phyloP scores from a whole-genome alignment of 2,329 filamentous ascomycete genomes.

The Cladosporium sp. region DNA sequence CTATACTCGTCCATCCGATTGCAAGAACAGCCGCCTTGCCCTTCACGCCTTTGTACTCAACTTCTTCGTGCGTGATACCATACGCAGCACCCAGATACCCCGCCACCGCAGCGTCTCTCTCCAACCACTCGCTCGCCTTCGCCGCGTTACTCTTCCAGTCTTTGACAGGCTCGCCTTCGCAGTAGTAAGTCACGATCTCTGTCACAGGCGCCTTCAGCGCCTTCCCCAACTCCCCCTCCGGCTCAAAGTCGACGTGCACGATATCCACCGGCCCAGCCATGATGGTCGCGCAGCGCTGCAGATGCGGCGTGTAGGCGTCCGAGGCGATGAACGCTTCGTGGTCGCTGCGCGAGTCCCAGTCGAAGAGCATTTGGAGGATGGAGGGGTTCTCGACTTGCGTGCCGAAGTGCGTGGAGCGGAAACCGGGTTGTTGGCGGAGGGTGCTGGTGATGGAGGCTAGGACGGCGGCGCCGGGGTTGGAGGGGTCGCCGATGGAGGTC shows the following conservation, averaged over 20 bases:
- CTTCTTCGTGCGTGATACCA: constrained; percentile 31
- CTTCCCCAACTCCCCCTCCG: constrained; percentile 20
- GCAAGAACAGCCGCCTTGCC: constrained; percentile 46
- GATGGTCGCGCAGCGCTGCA: constrained; percentile 34
- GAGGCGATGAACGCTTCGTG: constrained; percentile 45
- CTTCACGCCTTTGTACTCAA: constrained; percentile 37
- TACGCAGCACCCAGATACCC: constrained; percentile 26
- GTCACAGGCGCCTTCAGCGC: constrained; percentile 47
- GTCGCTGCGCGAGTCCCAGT: constrained; percentile 43
- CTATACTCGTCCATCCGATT: constrained; percentile 55
- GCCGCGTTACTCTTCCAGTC: constrained; percentile 37
- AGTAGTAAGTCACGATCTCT: constrained; percentile 50
- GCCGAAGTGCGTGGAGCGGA: constrained; percentile 40
- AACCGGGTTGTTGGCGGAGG: constrained; percentile 41
- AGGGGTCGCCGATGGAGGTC: constrained; percentile 35
- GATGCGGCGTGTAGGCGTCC: constrained; percentile 42
- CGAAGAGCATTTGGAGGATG: constrained; percentile 41
- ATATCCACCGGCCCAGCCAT: constrained; percentile 32
- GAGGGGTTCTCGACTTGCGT: constrained; percentile 41
- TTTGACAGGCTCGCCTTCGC: constrained; percentile 37
- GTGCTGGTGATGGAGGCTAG: constrained; percentile 38
- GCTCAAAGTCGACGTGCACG: constrained; percentile 39
- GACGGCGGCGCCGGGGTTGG: constrained; percentile 32
- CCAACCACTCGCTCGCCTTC: constrained; percentile 27
- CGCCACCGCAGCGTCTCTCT: constrained; percentile 31